phyloP scores from a whole-genome alignment of 1,139 yeast species.

The Blastobotrys illinoisensis region DNA sequence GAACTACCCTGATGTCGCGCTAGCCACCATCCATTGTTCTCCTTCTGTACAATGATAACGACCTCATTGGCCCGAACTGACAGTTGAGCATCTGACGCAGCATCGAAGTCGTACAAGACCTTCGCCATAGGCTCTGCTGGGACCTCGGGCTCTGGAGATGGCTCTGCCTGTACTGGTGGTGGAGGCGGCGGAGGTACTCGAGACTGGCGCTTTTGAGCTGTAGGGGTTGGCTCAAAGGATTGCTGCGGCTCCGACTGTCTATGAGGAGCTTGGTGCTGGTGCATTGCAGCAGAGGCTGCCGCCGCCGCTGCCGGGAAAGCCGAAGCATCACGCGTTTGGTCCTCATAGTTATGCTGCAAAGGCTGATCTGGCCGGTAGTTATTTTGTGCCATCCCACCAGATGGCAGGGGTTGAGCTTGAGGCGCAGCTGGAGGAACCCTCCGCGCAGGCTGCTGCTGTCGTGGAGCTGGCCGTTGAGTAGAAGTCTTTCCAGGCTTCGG shows the following conservation, averaged over 20 bases:
- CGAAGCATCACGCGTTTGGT: conserved; percentile 14
- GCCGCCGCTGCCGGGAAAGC: conserved; percentile 30
- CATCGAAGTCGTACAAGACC: conserved; percentile 86
- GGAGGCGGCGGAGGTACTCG: conserved; percentile 24
- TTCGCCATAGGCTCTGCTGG: conserved; percentile 75
- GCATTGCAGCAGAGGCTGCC: conserved; percentile 23
- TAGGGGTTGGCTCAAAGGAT: conserved; percentile 20
- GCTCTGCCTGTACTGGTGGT: conserved; percentile 61
- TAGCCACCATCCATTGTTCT: conserved; percentile 82
- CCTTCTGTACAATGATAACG: conserved; percentile 62
- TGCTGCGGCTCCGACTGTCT: conserved; percentile 15
- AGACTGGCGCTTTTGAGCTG: conserved; percentile 16
- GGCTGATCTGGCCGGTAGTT: background rate
- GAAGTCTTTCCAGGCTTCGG: conserved; percentile 16
- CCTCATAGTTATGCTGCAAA: background rate
- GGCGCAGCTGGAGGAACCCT: conserved; percentile 13
- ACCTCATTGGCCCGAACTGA: conserved; percentile 73
- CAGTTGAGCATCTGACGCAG: conserved; percentile 75
- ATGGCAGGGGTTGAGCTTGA: conserved; percentile 16
- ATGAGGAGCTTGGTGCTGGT: conserved; percentile 3
- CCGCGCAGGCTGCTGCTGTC: conserved; percentile 10
- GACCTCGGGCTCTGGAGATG: conserved; percentile 47
- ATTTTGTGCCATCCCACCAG: conserved; percentile 2
- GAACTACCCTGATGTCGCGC: conserved; percentile 72
- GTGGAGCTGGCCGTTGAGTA: conserved; percentile 9